Base-by-base conservation (phyloP, 139 green algal genomes). In the Closterium sp. region DNA sequence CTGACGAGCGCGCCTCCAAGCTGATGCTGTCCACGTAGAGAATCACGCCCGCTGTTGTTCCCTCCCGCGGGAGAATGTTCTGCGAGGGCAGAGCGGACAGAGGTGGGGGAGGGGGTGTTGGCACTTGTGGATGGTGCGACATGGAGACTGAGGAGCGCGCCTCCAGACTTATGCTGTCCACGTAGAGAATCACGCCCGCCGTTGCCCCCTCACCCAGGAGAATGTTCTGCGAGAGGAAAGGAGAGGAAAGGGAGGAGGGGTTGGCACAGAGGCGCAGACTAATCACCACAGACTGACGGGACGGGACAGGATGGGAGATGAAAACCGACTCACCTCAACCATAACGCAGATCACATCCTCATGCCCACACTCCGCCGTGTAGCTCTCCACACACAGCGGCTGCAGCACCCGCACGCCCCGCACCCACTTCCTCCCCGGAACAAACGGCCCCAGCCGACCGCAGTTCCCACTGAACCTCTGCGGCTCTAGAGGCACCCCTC, bases 361-460 rank as follows among this genome's bases (percentile, higher is more conserved):
- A 22, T 50, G 50, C 19, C 91, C 31, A 31, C 79, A 91, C 29
- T 42, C 90, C 24, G 79, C 79, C 1, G 29, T 90, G 50, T 91
- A 90, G 70, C 90, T 93, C 90, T 93, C 90, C 30, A 93, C 70
- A n/a, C 32, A 27, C 24, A 93, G 13, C 31, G 90, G 90, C 85
- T 91, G 85, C 86, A 93, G 85, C 50, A 93, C 90, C 5, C 85
- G 38, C 31, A 93, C 13, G 21, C 29, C 42, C 9, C 85, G 90
- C 85, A 91, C 24, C 90, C 90, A 93, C 87, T 86, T 85, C 85
- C 90, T 29, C 29, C 90, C 90, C 2, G 90, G 90, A 21, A 90
- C 85, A 79, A 89, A 90, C n/a, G 31, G 87, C 29, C 90, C 90
- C 85, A 91, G 87, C 62, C 85, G 85, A 10, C 88, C 88, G 28